These are phyloP conservation scores for Aspergillus leporis DNA, from an alignment of 495 filamentous ascomycete species.

Conservation along the genomic window DNA sequence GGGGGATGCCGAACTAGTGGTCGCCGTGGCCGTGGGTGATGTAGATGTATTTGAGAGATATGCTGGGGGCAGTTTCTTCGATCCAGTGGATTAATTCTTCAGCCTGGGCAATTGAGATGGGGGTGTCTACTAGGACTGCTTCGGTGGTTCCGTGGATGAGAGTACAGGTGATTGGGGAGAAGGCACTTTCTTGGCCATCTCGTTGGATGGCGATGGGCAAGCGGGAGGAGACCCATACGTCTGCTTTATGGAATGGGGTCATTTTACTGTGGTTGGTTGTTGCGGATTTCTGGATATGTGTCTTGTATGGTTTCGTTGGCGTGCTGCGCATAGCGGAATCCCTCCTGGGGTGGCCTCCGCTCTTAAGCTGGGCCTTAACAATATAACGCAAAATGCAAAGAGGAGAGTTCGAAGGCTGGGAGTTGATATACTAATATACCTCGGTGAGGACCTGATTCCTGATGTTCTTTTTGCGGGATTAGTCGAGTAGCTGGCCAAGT, in stretches of 20 bases:
- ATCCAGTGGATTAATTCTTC: slow-evolving; percentile 31
- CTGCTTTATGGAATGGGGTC: slow-evolving; percentile 4
- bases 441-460: too few relatives aligned
- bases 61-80: slow-evolving; percentile 19
- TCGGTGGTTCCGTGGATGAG: slow-evolving; percentile 23
- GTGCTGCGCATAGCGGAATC: too few relatives aligned
- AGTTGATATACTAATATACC: too few relatives aligned
- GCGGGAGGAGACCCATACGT: slow-evolving; percentile 8
- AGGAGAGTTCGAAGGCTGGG: too few relatives aligned
- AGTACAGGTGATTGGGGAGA: slow-evolving; percentile 15
- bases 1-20: slow-evolving; percentile 37
- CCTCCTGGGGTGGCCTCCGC: too few relatives aligned
- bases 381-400: too few relatives aligned
- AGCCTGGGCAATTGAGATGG: slow-evolving; percentile 20
- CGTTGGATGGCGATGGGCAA: background rate
- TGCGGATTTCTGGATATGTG: background rate
- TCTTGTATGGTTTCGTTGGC: too few relatives aligned
- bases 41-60: slow-evolving; percentile 36
- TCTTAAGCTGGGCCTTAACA: too few relatives aligned
- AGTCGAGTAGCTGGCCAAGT: too few relatives aligned
- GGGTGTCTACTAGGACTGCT: slow-evolving; percentile 36
- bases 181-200: background rate
- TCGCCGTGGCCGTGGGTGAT: slow-evolving; percentile 47
- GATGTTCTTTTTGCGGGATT: too few relatives aligned
- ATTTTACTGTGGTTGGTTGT: background rate